phyloP scores from a whole-genome alignment of 495 filamentous ascomycete genomes.

The Umbilicaria muhlenbergii region DNA sequence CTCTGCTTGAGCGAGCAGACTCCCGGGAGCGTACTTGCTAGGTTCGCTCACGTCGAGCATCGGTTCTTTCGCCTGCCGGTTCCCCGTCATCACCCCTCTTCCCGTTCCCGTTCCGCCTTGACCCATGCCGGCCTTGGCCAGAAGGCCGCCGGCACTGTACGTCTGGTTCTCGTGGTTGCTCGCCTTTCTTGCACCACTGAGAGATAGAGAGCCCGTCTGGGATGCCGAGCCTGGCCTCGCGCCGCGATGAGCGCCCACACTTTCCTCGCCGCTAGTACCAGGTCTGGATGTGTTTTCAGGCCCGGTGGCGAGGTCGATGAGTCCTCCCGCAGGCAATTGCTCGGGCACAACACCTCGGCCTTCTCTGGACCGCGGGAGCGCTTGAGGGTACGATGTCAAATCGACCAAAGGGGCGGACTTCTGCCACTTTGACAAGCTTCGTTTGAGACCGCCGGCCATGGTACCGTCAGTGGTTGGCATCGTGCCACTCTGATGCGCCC shows the following conservation, averaged over 20 bases:
- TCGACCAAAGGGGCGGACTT: conserved; percentile 55
- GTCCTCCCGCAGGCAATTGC: conserved; percentile 27
- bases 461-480: too few relatives aligned
- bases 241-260: conserved; percentile 5
- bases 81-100: conserved; percentile 36
- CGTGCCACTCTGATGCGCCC: neutral
- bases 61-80: conserved; percentile 32
- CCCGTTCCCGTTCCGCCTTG: conserved; percentile 22
- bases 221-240: conserved; percentile 1
- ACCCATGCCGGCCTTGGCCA: conserved; percentile 11
- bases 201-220: conserved; percentile 8
- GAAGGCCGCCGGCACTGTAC: conserved; percentile 14
- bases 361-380: conserved; percentile 55
- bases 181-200: conserved; percentile 8
- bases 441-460: conserved; percentile 6
- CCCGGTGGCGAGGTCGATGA: conserved; percentile 53
- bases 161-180: neutral
- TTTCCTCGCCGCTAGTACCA: conserved; percentile 22
- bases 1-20: conserved; percentile 29
- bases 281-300: conserved; percentile 34
- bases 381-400: conserved; percentile 56
- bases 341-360: conserved; percentile 54
- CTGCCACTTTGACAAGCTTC: conserved; percentile 18
- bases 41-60: conserved; percentile 38
- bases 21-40: conserved; percentile 38